Evolutionary conservation across 441 rosid species (phyloP).

Genomic region (Rhodomyrtus psidioides): DNA sequence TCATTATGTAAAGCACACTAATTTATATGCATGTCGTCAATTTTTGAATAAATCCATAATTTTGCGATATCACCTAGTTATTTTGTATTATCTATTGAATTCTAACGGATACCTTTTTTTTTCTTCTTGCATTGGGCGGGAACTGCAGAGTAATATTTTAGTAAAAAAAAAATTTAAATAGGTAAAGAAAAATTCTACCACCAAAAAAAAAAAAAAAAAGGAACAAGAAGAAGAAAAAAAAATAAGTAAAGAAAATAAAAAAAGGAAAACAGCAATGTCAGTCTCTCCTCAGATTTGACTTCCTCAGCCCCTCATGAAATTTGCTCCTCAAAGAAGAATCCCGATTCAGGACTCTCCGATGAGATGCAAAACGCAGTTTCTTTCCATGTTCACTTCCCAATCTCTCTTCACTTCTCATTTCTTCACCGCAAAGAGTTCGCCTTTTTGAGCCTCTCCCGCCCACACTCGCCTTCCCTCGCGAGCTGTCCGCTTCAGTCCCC

Average conservation of each 20-base stretch:
- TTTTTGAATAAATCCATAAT: background rate
- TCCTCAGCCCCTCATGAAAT: background rate
- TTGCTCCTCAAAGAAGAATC: background rate
- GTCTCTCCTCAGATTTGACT: background rate
- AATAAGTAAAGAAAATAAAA: background rate
- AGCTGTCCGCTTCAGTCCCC: background rate
- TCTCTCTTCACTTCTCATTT: background rate
- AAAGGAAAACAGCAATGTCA: background rate
- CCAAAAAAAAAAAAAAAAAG: background rate
- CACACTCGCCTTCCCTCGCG: background rate
- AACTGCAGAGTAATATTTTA: background rate
- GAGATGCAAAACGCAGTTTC: background rate
- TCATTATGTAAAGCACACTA: background rate
- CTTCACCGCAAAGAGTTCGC: background rate
- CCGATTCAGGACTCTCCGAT: background rate
- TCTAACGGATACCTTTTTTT: background rate
- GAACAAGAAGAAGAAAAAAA: fast-evolving
- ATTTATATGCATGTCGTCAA: fast-evolving
- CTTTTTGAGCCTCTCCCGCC: background rate
- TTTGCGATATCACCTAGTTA: background rate
- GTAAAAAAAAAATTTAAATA: background rate
- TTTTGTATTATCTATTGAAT: background rate
- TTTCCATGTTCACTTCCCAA: background rate
- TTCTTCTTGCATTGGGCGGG: background rate
- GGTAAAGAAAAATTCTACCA: background rate